Base-by-base conservation (phyloP, 2,329 filamentous ascomycete genomes). In the Cucurbitaria berberidis region DNA sequence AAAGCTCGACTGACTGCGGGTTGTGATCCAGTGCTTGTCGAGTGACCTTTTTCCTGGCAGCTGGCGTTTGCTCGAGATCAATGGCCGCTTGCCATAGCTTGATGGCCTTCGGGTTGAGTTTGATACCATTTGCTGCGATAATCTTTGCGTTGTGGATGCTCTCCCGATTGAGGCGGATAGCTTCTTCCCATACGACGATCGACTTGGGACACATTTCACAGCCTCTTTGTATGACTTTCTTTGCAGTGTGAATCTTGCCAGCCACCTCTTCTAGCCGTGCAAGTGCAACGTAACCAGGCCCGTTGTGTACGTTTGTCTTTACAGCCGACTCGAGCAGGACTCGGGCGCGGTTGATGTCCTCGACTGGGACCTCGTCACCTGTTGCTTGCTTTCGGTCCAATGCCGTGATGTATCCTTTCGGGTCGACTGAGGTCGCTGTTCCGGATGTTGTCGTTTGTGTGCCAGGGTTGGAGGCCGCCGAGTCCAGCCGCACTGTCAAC, bases 161-260 rank as follows among this genome's bases (percentile, higher is more conserved):
- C 44, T 74, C 71, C 3, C 63, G 57, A 57, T 97, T 96, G 2
- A 99, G 81, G 48, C 93, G 86, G 62, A 99, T 98, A 49, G 93
- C 96, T 74, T 99, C 95, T 35, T 98, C 79, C 96, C 96, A 99
- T 5, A 89, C 90, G 71, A 97, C 95, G 74, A 97, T 92, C 60
- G 89, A 96, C 76, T 93, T 95, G 0, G 93, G 95, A 65, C 93
- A 98, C 66, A 93, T 86, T 61, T 93, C 87, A 70, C 92, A 96
- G 1, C 93, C 96, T 66, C 90, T 86, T 2, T 90, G 87, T 55
- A 99, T 96, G 32, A 96, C 84, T 65, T 89, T 95, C 50, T 93
- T 86, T 11, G 95, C 95, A 3, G 92, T 89, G 6, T 96, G 92
- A 50, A 90, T 89, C 76, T 96, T 96, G 39, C 93, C 93, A 3